Evolutionary conservation across 106 monocot species (phyloP).

Genomic region (Dioscorea zingiberensis): DNA sequence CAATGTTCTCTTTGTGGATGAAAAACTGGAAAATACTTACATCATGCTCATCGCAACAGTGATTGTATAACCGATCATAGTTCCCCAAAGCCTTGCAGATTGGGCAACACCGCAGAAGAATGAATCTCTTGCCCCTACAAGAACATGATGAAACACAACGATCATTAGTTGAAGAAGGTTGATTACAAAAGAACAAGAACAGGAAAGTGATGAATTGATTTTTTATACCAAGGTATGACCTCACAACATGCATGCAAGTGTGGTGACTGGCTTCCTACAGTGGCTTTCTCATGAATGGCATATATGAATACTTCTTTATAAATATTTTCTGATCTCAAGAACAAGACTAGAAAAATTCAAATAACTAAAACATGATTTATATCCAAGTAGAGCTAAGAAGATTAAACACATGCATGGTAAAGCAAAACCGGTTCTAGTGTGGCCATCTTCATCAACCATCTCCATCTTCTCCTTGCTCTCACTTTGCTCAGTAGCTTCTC

Average conservation of each 20-base stretch:
- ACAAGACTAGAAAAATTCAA: too few relatives aligned
- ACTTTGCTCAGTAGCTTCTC: too few relatives aligned
- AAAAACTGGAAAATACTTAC: constrained; percentile 22
- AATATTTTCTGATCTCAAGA: too few relatives aligned
- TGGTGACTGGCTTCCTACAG: too few relatives aligned
- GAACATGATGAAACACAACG: neutral
- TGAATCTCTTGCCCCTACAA: constrained; percentile 45
- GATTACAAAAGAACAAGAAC: neutral
- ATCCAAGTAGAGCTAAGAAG: too few relatives aligned
- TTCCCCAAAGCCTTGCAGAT: constrained; percentile 61
- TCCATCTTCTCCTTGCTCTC: too few relatives aligned
- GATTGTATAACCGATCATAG: constrained; percentile 69
- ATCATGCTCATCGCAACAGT: constrained; percentile 66
- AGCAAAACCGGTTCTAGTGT: too few relatives aligned
- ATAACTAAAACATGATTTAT: too few relatives aligned
- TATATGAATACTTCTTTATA: too few relatives aligned
- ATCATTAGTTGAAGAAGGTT: neutral
- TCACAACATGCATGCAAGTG: constrained; percentile 58
- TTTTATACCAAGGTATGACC: constrained; percentile 52
- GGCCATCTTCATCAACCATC: too few relatives aligned
- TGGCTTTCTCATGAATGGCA: too few relatives aligned
- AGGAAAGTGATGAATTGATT: neutral
- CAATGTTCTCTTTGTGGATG: neutral
- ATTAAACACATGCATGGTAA: too few relatives aligned
- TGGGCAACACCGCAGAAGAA: constrained; percentile 68